Conservation (phyloP, 2,329 filamentous ascomycete genomes). For the Dactylella cylindrospora region DNA sequence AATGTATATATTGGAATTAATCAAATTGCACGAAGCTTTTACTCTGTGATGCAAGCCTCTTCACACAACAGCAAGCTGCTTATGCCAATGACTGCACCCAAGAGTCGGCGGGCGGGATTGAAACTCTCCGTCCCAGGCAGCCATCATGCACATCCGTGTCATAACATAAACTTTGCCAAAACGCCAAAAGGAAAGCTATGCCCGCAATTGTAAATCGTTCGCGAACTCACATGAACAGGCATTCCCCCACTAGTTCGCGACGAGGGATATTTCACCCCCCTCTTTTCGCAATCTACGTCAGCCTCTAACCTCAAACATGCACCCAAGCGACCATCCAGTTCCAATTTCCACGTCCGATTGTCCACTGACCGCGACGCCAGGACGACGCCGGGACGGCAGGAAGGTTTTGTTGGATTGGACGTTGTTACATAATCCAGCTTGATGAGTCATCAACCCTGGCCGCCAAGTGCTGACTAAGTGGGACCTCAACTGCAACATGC, state of each 20-base stretch:
- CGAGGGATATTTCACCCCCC: no score
- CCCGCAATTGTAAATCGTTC: not conserved
- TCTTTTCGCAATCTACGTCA: no score
- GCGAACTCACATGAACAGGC: no score
- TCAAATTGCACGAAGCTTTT: conserved; percentile 8
- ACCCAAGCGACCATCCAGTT: no score
- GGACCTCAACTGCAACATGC: conserved; percentile 17
- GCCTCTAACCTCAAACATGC: no score
- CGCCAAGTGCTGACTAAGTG: conserved; percentile 37
- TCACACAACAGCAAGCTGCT: no score
- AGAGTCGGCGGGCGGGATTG: conserved; percentile 7
- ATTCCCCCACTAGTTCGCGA: no score
- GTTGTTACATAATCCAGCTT: conserved; percentile 24
- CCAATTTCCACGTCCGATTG: not conserved
- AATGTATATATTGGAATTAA: conserved; percentile 2
- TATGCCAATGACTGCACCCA: no score
- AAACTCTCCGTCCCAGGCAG: not conserved
- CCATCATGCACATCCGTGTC: not conserved
- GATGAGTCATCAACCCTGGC: conserved; percentile 28
- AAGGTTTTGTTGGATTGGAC: no score
- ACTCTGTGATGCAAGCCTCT: not conserved
- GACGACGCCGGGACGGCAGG: not conserved
- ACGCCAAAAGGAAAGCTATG: not conserved
- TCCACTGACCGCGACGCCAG: not conserved
- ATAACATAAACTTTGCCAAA: not conserved